Evolutionary conservation across 1,139 yeast genomes (phyloP), one percentile per base, ranked within the genome.

Genomic region (Geotrichum phurueaensis): DNA sequence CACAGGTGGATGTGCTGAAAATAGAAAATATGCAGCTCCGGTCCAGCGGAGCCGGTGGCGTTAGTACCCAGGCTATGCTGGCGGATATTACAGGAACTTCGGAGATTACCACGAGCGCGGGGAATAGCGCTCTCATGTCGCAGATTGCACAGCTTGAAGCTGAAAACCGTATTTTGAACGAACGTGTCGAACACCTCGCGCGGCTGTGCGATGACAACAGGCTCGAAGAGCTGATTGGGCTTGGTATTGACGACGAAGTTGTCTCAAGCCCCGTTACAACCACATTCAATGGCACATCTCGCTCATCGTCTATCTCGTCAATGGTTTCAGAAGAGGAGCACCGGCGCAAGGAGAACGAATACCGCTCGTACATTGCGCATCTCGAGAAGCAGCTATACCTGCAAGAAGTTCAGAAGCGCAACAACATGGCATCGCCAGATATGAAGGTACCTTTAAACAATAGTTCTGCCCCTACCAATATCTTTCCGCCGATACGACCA

Each of bases 151-250:
- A 82, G 64, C 72, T 87, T 9, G 79, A 79, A 59, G 82, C 88
- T 0, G 92, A 87, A 65, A 85, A 84, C 65, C 77, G 77, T 62
- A 78, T 87, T 1, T 72, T 87, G 47, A 78, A 80, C 60, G 94
- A 87, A 67, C 81, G 83, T 65, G 76, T 86, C n/a, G 91, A 86
- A 65, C 94, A 87, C 70, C 74, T 84, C 54, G 81, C 82, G 12
- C 76, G 94, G 61, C 72, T 87, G 47, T 81, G 84, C 49, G 89
- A 85, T 67, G 78, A 84, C 56, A 82, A 79, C 60, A 78, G 78
- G 62, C 81, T 86, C 0, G 87, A 83, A 64, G 71, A 68, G 36
- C 61, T 75, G 12, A 67, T 73, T n/a, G 68, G 72, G 0, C 59
- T 66, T n/a, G 61, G 65, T 2, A 56, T 57, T 3, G 67, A 61